Percentiles rank a stretch among this genome's conserved stretches.
Conservation (phyloP, 148 eudicot genomes). For the Spergularia bocconei region DNA sequence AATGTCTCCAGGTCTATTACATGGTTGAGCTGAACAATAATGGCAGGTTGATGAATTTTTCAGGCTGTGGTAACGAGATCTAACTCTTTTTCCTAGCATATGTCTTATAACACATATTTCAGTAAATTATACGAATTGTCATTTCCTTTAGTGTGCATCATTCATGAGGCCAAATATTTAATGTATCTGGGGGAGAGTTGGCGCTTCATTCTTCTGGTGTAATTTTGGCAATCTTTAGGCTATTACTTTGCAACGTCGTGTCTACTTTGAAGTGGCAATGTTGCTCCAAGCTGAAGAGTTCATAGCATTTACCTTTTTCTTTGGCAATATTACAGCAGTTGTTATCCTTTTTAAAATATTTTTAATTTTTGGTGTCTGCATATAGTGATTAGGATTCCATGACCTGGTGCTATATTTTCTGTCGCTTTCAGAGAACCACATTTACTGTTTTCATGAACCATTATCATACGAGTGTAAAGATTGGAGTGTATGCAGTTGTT, state of each 20-base stretch:
- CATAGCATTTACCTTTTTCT: background rate
- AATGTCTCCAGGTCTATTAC: conserved; percentile 73
- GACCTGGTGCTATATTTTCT: background rate
- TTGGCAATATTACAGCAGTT: background rate
- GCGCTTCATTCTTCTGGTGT: background rate
- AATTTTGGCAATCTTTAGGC: background rate
- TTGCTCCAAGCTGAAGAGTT: background rate
- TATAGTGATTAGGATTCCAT: background rate
- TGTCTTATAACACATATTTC: conserved; percentile 11
- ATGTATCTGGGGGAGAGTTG: background rate
- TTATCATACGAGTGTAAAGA: background rate
- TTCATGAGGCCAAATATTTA: too few species aligned
- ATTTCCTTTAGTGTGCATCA: background rate
- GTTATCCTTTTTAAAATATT: too few species aligned
- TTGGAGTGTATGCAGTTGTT: background rate
- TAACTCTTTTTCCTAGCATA: conserved; percentile 5
- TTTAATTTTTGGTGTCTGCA: background rate
- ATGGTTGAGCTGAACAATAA: conserved; percentile 61
- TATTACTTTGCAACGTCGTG: background rate
- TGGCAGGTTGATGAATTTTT: conserved; percentile 70
- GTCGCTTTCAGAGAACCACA: background rate
- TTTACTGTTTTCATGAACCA: background rate
- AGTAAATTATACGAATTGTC: background rate
- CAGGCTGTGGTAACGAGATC: conserved; percentile 79
- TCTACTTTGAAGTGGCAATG: background rate